These are phyloP conservation scores for Moringa oleifera DNA, from an alignment of 345 rosid genomes.

Conservation along the genomic window DNA sequence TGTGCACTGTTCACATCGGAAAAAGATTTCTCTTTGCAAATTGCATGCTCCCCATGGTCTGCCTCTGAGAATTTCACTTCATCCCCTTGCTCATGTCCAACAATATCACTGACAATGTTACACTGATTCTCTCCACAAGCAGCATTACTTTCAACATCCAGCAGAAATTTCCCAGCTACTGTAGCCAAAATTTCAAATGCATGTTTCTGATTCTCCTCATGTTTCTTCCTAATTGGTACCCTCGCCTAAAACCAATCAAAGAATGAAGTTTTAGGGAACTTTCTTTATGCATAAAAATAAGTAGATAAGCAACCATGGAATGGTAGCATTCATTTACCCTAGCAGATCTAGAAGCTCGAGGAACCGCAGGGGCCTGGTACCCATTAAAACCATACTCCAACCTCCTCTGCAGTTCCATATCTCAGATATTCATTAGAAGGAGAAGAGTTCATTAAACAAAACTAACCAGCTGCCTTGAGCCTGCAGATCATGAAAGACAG, in stretches of 20 bases:
- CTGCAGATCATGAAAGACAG: constrained; percentile 3
- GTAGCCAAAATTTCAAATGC: constrained; percentile 91
- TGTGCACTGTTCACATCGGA: constrained; percentile 28
- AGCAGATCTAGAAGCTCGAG: constrained; percentile 89
- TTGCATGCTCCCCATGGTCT: constrained; percentile 43
- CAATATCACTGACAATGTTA: constrained; percentile 21
- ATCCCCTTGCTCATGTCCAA: constrained; percentile 27
- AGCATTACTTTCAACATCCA: constrained; percentile 21
- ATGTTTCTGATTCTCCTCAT: constrained; percentile 45
- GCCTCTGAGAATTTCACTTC: constrained; percentile 28
- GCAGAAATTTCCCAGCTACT: constrained; percentile 76
- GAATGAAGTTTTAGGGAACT: too few relatives aligned
- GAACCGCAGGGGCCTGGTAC: constrained; percentile 78
- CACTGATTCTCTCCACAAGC: constrained; percentile 23
- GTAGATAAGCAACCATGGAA: constrained; percentile 2
- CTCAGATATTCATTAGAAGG: constrained; percentile 31
- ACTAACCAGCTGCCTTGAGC: constrained; percentile 3
- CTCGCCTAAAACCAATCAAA: constrained; percentile 44
- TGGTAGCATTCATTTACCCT: constrained; percentile 44
- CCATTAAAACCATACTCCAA: constrained; percentile 84
- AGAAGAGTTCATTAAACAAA: constrained; percentile 18
- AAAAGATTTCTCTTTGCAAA: constrained; percentile 29
- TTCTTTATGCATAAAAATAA: not conserved
- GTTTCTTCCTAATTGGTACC: constrained; percentile 35
- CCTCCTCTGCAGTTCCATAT: constrained; percentile 66